Percentiles rank a stretch among this genome's conserved stretches.
Evolutionary conservation across 208 protist genomes (phyloP).

Genomic region (Acanthamoeba rhysodes): DNA sequence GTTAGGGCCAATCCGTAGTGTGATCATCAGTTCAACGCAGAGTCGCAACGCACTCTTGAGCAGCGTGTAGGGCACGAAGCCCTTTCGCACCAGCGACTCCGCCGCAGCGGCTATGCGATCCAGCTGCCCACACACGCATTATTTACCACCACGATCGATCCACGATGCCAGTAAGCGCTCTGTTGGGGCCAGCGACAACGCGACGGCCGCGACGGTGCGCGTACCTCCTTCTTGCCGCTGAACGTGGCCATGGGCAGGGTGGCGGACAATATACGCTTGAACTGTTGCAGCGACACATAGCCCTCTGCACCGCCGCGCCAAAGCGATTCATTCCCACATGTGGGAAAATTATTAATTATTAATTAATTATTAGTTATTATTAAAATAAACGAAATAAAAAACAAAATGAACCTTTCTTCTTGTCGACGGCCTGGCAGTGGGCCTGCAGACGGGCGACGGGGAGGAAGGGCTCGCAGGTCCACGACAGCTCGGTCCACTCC

Average conservation of each 20-base stretch:
- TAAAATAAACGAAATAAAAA: neutral
- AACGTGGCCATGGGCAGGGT: constrained; percentile 13
- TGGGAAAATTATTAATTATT: neutral
- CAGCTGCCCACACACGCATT: neutral
- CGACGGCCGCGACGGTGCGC: too few relatives aligned
- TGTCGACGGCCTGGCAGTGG: neutral
- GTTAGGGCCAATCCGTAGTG: neutral
- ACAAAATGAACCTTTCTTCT: neutral
- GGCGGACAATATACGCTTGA: neutral
- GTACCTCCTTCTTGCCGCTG: constrained; percentile 29
- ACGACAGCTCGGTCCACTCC: neutral
- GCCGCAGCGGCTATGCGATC: neutral
- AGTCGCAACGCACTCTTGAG: neutral
- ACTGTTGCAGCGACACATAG: neutral
- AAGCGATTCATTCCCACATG: too few relatives aligned
- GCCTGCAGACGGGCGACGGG: neutral
- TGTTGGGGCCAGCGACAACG: neutral
- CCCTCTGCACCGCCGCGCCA: neutral
- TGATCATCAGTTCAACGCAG: neutral
- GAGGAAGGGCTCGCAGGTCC: neutral
- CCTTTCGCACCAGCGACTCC: neutral
- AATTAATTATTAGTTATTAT: too few relatives aligned
- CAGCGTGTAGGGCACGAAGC: neutral
- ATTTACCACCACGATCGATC: too few relatives aligned
- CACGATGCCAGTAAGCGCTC: neutral